These are phyloP conservation scores for Fusarium lyarnte DNA, from an alignment of 2,329 filamentous ascomycete species.

Conservation along the genomic window DNA sequence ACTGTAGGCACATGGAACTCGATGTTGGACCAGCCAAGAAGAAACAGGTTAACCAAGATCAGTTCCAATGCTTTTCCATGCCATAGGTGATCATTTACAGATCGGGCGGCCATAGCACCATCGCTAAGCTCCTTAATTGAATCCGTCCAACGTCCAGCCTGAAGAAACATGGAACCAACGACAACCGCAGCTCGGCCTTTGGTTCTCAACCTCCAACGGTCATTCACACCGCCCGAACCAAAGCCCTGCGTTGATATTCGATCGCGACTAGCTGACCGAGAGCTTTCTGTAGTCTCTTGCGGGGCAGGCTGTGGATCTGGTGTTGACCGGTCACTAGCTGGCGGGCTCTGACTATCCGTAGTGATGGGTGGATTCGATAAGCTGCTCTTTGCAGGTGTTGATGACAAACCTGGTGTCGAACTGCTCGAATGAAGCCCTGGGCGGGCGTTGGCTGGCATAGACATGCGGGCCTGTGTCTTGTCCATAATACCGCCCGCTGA, in stretches of 20 bases:
- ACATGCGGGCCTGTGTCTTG: conserved; percentile 76
- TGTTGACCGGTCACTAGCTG: conserved; percentile 50
- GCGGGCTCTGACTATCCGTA: conserved; percentile 56
- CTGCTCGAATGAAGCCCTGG: conserved; percentile 54
- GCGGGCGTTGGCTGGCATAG: conserved; percentile 73
- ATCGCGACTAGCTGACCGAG: conserved; percentile 63
- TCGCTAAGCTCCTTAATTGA: conserved; percentile 86
- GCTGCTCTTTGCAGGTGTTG: conserved; percentile 61
- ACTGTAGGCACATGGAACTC: conserved; percentile 80
- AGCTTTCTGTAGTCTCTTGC: conserved; percentile 54
- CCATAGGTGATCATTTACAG: conserved; percentile 93
- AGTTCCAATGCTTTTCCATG: conserved; percentile 94
- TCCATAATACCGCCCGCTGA: conserved; percentile 65
- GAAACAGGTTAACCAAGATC: conserved; percentile 81
- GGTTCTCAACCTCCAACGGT: conserved; percentile 81
- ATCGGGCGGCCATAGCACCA: conserved; percentile 78
- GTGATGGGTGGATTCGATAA: conserved; percentile 60
- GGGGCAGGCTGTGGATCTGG: conserved; percentile 52
- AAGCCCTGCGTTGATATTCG: conserved; percentile 76
- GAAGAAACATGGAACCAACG: conserved; percentile 85
- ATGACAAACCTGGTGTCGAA: conserved; percentile 60
- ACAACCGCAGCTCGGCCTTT: conserved; percentile 82
- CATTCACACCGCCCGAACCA: conserved; percentile 74
- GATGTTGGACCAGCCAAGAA: conserved; percentile 84
- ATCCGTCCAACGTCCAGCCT: conserved; percentile 89